Base-by-base conservation (phyloP, 768 basidiomycete species). In the Kwoniella heveanensis region DNA sequence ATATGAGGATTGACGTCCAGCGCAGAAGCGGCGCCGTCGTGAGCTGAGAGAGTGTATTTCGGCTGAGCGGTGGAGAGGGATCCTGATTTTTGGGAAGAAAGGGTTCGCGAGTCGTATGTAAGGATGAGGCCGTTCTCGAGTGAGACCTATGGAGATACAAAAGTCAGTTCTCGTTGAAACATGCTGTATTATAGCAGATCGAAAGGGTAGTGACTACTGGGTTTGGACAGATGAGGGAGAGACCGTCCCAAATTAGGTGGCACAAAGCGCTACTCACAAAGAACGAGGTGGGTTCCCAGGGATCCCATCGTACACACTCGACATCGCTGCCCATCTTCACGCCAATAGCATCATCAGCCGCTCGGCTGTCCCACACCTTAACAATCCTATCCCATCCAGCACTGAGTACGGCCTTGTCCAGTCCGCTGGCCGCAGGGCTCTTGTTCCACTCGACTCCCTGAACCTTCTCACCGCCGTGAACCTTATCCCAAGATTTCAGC, bases 391-490 rank as follows among this genome's bases (percentile, higher is more conserved):
- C 96, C 75, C 91, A 97, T 64, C 91, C 90, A 22, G 95, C 96
- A 10, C 91, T 94, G 59, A 99, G 82, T 37, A 99, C 82, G 26
- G 96, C 91, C 9, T 88, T 90, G 21, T 94, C 90, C 66, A 96
- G 89, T 57, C 67, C 73, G 10, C 64, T 70, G 15, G 61, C 64
- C 4, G 65, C 52, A 44, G 39, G 19, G 85, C 84, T 44, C 30
- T 86, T 85, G 78, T 96, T 96, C 96, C 96, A 99, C 72, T 93
- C 89, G 8, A 99, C 92, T 1, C 90, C 87, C 81, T 97, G 94
- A 24, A 99, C 91, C 82, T 95, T 97, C 80, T 96, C 93, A 77
- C 87, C 90, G 78, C 93, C 83, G 47, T 82, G 81, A 17, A 81
- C 66, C 27, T 70, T 60, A 60, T 84, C 84, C 80, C 94, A 98